Percentiles rank a stretch among this genome's conserved stretches.
phyloP scores from a whole-genome alignment of 2,329 filamentous ascomycete genomes.

The Fusarium redolens region DNA sequence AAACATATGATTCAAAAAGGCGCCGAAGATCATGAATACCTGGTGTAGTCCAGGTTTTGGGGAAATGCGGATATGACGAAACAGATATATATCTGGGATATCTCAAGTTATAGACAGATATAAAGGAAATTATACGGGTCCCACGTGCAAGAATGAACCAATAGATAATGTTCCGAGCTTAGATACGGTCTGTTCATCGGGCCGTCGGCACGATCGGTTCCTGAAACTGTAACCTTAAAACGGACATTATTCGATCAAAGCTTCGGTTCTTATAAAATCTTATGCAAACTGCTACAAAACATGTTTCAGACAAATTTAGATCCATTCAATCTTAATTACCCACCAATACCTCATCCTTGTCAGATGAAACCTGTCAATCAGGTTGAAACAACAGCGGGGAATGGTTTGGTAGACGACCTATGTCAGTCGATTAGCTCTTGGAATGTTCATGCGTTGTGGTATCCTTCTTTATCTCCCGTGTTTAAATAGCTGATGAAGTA shows the following conservation, averaged over 20 bases:
- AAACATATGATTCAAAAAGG: no score
- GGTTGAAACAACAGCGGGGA: slow-evolving; percentile 1
- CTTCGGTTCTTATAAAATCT: background rate
- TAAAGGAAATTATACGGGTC: no score
- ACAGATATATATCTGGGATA: no score
- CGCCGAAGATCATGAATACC: no score
- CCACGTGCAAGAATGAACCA: no score
- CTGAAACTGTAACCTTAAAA: background rate
- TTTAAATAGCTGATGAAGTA: background rate
- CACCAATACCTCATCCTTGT: slow-evolving; percentile 1
- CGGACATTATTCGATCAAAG: background rate
- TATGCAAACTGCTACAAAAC: background rate
- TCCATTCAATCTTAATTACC: background rate
- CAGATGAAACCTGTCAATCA: rapidly evolving
- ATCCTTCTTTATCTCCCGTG: background rate
- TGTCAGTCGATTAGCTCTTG: background rate
- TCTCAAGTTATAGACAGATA: no score
- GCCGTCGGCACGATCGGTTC: background rate
- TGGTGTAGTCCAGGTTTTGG: no score
- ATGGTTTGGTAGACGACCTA: background rate
- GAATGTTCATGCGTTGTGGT: background rate
- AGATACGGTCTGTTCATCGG: background rate
- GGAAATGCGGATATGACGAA: no score
- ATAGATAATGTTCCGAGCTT: background rate
- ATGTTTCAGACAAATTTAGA: background rate